Evolutionary conservation across 148 eudicot species (phyloP).

Genomic region (Chenopodium suecicum): DNA sequence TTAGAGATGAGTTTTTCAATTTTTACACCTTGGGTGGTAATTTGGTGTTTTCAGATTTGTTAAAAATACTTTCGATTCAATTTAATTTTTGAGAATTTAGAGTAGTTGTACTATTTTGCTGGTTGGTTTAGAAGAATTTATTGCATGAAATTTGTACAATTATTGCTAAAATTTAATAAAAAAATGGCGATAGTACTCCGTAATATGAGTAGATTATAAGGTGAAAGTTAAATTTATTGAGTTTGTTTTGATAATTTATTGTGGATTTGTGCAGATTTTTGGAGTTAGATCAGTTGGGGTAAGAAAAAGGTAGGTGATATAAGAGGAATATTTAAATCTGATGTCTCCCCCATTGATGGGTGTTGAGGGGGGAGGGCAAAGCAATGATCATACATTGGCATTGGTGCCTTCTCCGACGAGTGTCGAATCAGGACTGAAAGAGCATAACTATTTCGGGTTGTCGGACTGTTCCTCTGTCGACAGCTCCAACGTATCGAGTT

Average conservation of each 20-base stretch:
- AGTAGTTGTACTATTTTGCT: not conserved
- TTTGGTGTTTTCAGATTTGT: conserved; percentile 29
- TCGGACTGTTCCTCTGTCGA: conserved; percentile 84
- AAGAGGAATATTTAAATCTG: conserved; percentile 25
- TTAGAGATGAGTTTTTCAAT: not conserved
- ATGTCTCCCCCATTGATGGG: conserved; percentile 79
- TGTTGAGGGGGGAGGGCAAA: conserved; percentile 68
- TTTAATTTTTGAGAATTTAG: not conserved
- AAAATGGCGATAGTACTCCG: not conserved
- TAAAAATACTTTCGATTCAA: not conserved
- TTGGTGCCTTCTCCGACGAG: conserved; percentile 44
- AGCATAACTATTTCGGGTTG: conserved; percentile 72
- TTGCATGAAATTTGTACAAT: not conserved
- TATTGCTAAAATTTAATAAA: not conserved
- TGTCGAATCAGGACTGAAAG: conserved; percentile 49
- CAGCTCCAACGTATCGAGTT: conserved; percentile 52
- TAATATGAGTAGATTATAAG: not conserved
- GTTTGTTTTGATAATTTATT: no score
- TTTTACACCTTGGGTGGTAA: not conserved
- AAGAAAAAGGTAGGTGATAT: not conserved
- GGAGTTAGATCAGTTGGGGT: conserved; percentile 2
- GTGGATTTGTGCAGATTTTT: conserved; percentile 5
- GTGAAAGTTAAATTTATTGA: not conserved
- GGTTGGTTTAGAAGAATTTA: not conserved
- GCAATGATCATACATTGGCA: conserved; percentile 40